Percentiles rank a stretch among this genome's conserved stretches.
phyloP scores from a whole-genome alignment of 2,329 filamentous ascomycete genomes.

The Cercospora canescens region DNA sequence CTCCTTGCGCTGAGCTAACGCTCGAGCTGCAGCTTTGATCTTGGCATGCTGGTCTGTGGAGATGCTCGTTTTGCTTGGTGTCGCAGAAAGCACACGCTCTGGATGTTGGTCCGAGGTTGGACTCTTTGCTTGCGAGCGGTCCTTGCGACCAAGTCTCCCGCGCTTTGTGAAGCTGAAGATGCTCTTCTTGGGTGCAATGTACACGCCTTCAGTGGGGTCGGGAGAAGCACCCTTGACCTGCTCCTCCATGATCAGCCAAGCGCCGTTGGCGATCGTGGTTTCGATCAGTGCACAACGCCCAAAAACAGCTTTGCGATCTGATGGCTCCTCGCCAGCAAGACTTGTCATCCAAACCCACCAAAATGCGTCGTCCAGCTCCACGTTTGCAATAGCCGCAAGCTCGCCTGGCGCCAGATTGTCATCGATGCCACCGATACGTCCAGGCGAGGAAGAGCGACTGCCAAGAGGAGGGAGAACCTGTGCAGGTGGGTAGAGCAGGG shows the following conservation, averaged over 20 bases:
- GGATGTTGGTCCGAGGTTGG: conserved; percentile 24
- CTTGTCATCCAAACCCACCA: conserved; percentile 99
- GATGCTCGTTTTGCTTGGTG: conserved; percentile 77
- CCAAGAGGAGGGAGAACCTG: conserved; percentile 82
- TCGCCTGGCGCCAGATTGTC: conserved; percentile 84
- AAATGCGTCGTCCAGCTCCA: conserved; percentile 91
- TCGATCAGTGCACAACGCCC: conserved; percentile 91
- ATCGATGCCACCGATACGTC: conserved; percentile 55
- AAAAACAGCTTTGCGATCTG: conserved; percentile 85
- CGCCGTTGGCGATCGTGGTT: conserved; percentile 75
- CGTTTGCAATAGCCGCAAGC: conserved; percentile 82
- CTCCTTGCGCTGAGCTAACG: conserved; percentile 66
- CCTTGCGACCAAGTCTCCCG: conserved; percentile 64
- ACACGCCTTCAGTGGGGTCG: conserved; percentile 79
- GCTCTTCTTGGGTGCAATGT: conserved; percentile 94
- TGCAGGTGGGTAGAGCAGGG: conserved; percentile 81
- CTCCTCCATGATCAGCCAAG: conserved; percentile 95
- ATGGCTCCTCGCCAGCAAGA: conserved; percentile 84
- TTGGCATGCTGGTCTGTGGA: conserved; percentile 88
- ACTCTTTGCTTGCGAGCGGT: conserved; percentile 65
- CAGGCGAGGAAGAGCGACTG: conserved; percentile 21
- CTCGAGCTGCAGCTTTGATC: conserved; percentile 87
- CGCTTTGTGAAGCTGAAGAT: conserved; percentile 76
- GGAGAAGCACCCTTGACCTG: conserved; percentile 90
- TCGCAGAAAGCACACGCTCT: conserved; percentile 50